These are phyloP conservation scores for Ceratobasidium theobromae DNA, from an alignment of 1,284 basidiomycete species.

Conservation along the genomic window DNA sequence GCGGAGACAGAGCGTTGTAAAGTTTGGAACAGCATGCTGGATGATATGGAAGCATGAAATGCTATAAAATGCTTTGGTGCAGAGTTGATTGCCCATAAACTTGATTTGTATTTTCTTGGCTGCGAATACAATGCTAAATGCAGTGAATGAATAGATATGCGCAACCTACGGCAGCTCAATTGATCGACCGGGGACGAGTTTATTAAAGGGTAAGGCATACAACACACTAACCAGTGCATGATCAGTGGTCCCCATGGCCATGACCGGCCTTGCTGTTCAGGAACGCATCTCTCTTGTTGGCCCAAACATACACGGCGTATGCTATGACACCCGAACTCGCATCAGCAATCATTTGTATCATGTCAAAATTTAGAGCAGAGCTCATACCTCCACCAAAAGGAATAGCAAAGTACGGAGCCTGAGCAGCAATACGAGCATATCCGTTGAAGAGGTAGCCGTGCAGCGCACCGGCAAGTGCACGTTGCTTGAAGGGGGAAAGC, in stretches of 20 bases:
- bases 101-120: too few species aligned
- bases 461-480: conserved; percentile 70
- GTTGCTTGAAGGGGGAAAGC: conserved; percentile 78
- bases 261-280: conserved; percentile 76
- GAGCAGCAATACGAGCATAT: conserved; percentile 71
- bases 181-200: background rate
- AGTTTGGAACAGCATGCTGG: conserved; percentile 10
- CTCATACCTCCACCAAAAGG: conserved; percentile 77
- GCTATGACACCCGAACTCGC: conserved; percentile 50
- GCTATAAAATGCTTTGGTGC: background rate
- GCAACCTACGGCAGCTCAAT: too few species aligned
- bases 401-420: conserved; percentile 77
- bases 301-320: conserved; percentile 83
- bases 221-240: background rate
- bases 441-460: conserved; percentile 85
- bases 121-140: too few species aligned
- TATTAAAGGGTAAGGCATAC: background rate
- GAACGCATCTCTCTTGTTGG: conserved; percentile 67
- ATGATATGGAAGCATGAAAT: background rate
- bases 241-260: conserved; percentile 4
- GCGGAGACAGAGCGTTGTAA: conserved; percentile 11
- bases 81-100: background rate
- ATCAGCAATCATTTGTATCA: background rate
- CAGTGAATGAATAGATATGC: too few species aligned
- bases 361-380: background rate